Conservation (phyloP, 306 rosid species). For the Myrica gale region DNA sequence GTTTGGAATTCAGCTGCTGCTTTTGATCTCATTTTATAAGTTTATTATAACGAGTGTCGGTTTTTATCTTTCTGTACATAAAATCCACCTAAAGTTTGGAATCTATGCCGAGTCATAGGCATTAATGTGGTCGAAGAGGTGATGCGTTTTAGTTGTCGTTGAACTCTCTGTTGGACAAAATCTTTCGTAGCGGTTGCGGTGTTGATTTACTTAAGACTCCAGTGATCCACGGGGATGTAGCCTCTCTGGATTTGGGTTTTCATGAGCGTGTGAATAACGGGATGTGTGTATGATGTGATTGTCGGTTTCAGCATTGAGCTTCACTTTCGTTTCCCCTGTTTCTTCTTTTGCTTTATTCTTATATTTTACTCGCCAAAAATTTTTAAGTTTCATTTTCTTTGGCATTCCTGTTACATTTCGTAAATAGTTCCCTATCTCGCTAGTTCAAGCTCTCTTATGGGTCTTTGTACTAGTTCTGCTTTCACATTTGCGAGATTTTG, state of each 20-base stretch:
- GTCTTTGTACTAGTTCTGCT: too few species aligned
- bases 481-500: conserved; percentile 22
- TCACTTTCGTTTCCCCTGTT: conserved; percentile 6
- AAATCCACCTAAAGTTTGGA: conserved; percentile 57
- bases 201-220: conserved; percentile 38
- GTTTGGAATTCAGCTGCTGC: conserved; percentile 49
- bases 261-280: conserved; percentile 23
- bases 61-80: conserved; percentile 52
- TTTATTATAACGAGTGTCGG: conserved; percentile 42
- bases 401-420: conserved; percentile 25
- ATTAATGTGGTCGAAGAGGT: conserved; percentile 45
- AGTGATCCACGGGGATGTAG: conserved; percentile 9
- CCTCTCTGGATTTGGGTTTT: conserved; percentile 30
- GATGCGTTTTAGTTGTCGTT: conserved; percentile 35
- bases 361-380: neutral
- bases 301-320: conserved; percentile 28
- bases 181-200: conserved; percentile 23
- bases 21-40: conserved; percentile 21
- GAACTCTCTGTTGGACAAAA: conserved; percentile 31
- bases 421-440: neutral
- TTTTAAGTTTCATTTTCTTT: conserved; percentile 17
- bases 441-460: too few species aligned
- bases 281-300: neutral
- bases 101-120: conserved; percentile 40
- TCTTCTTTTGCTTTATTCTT: conserved; percentile 23